Base-by-base conservation (phyloP, 176 grass and related monocot species). In the Elaeis guineensis region DNA sequence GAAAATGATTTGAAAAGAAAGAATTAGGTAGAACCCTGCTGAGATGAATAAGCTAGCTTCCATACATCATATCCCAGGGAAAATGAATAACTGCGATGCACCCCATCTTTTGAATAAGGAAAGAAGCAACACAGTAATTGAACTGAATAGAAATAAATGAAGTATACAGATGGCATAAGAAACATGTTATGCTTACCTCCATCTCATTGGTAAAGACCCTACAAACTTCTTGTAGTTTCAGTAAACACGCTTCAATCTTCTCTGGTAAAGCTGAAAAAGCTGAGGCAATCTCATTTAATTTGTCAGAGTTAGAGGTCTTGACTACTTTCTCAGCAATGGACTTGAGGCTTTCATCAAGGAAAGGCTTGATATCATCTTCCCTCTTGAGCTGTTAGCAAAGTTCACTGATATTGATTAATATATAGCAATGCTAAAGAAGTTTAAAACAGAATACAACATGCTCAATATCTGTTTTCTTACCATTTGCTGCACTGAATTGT, bases 291-390 rank as follows among this genome's bases (percentile, higher is more conserved):
- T 86, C 93, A 24, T 89, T 74, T 64, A 92, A 44, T 89, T 89
- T 81, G 52, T 63, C 68, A 49, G 25, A 25, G 61, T 61, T 79
- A 25, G 79, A 81, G 61, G 78, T 86, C 30, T 78, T 78, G 14
- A 23, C 44, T 18, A 78, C 20, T 54, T 83, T 74, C 56, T 63
- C 81, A 64, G 70, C 30, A 67, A 83, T 85, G 71, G 59, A 29
- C 65, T 78, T 89, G 21, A 59, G 69, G 67, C 53, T 83, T 70
- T 32, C 80, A 55, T 80, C 79, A 74, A 81, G 16, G 55, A 89
- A 30, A 44, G 26, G 50, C 77, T 89, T 98, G n/a, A 92, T 52
- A 57, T 78, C 82, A 67, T 86, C 84, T 86, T 98, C 80, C 75
- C 67, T 82, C 79, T 92, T 98, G 19, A 92, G 55, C 93, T 98